phyloP scores from a whole-genome alignment of 257 asterid species.

The Nicotiana paniculata region DNA sequence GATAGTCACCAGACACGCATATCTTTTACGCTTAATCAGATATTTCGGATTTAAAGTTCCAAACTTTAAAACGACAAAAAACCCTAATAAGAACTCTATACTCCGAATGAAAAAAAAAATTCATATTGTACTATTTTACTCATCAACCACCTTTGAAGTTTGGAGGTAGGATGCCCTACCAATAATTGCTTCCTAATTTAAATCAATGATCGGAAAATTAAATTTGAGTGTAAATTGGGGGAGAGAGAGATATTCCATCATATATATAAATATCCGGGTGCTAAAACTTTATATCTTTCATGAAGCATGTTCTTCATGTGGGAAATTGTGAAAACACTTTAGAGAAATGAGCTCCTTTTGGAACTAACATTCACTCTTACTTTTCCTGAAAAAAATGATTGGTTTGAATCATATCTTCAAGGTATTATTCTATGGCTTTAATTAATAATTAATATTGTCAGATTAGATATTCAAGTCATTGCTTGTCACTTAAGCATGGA shows the following conservation, averaged over 20 bases:
- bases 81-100: no score
- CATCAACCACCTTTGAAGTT: constrained; percentile 16
- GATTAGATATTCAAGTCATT: constrained; percentile 8
- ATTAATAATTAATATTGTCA: constrained; percentile 8
- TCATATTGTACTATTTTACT: background rate
- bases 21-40: background rate
- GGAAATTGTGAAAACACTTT: background rate
- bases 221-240: constrained; percentile 3
- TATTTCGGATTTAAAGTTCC: no score
- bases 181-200: constrained; percentile 16
- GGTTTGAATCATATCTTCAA: constrained; percentile 7
- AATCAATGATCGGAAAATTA: constrained; percentile 21
- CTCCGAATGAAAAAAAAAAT: no score
- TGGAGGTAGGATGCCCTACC: constrained; percentile 16
- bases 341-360: background rate
- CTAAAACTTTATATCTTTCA: background rate
- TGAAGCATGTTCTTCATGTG: background rate
- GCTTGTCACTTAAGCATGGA: constrained; percentile 22
- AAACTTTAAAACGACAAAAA: no score
- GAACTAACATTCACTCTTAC: constrained; percentile 5
- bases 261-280: constrained; percentile 5
- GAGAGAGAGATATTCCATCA: constrained; percentile 7
- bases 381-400: background rate
- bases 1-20: background rate
- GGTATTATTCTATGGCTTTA: constrained; percentile 4